Percentiles rank a stretch among this genome's conserved stretches.
phyloP scores from a whole-genome alignment of 2,329 filamentous ascomycete species.

The Fusarium heterosporum region DNA sequence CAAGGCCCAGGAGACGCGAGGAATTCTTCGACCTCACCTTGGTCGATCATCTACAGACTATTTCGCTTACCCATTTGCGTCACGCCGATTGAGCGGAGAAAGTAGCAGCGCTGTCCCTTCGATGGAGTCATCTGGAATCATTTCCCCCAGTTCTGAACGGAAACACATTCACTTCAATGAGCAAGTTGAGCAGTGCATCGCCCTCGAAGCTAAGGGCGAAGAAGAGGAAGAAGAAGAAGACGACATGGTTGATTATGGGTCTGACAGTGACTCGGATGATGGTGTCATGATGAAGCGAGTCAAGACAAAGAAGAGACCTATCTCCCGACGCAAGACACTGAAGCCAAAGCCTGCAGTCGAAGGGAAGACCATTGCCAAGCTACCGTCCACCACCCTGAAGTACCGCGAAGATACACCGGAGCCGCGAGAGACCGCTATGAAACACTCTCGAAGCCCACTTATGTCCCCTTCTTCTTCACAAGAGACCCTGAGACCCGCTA shows the following conservation, averaged over 20 bases:
- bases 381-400: constrained; percentile 89
- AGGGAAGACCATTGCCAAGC: constrained; percentile 87
- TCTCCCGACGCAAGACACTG: constrained; percentile 52
- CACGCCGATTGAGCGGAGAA: constrained; percentile 69
- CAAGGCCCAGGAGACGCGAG: constrained; percentile 78
- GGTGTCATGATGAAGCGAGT: constrained; percentile 85
- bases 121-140: constrained; percentile 75
- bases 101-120: constrained; percentile 73
- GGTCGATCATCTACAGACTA: constrained; percentile 77
- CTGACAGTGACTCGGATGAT: constrained; percentile 79
- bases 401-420: constrained; percentile 83
- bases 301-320: constrained; percentile 66
- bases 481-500: constrained; percentile 81
- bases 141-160: constrained; percentile 72
- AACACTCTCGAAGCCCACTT: constrained; percentile 66
- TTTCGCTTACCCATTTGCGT: constrained; percentile 72
- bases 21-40: constrained; percentile 65
- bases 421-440: constrained; percentile 69
- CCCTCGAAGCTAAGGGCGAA: constrained; percentile 85
- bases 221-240: constrained; percentile 75
- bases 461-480: constrained; percentile 82
- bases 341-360: constrained; percentile 63
- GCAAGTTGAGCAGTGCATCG: constrained; percentile 95
- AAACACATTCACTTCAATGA: constrained; percentile 98
- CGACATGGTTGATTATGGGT: constrained; percentile 59